A percentile compares a stretch with the other conserved stretches of the same genome.
These are phyloP conservation scores for Opeltia flavorubescens DNA, from an alignment of 495 filamentous ascomycete species.

Conservation along the genomic window DNA sequence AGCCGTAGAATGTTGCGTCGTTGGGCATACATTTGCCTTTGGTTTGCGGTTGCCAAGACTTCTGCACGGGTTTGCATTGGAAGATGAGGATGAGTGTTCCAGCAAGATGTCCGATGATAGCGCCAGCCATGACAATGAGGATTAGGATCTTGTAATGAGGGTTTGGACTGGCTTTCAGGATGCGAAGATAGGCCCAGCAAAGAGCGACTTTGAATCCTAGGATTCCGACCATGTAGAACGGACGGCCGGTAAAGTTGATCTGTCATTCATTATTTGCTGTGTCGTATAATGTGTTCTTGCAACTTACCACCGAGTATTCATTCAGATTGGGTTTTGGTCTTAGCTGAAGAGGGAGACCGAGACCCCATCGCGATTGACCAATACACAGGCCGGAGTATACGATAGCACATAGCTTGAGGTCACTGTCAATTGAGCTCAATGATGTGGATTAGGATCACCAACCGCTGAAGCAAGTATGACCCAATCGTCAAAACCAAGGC, in stretches of 20 bases:
- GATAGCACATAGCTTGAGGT: slow-evolving; percentile 26
- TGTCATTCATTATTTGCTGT: neutral
- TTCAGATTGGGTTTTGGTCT: slow-evolving; percentile 27
- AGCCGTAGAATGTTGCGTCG: slow-evolving; percentile 36
- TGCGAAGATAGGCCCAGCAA: slow-evolving; percentile 40
- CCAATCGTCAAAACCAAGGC: slow-evolving; percentile 31
- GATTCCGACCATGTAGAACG: slow-evolving; percentile 45
- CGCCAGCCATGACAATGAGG: slow-evolving; percentile 11
- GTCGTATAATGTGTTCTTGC: no score
- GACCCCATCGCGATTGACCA: slow-evolving; percentile 36
- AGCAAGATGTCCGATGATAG: slow-evolving; percentile 32
- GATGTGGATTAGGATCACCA: neutral
- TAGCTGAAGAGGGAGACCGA: slow-evolving; percentile 29
- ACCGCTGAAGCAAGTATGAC: slow-evolving; percentile 32
- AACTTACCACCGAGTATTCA: slow-evolving; percentile 26
- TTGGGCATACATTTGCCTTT: slow-evolving; percentile 34
- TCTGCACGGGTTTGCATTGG: slow-evolving; percentile 36
- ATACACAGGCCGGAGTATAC: slow-evolving; percentile 36
- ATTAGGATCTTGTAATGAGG: slow-evolving; percentile 31
- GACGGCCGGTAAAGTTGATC: slow-evolving; percentile 42
- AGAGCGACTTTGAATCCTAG: slow-evolving; percentile 45
- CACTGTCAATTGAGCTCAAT: neutral
- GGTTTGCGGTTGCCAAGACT: slow-evolving; percentile 30
- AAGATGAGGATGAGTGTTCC: slow-evolving; percentile 37
- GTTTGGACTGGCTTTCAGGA: slow-evolving; percentile 35